These are phyloP conservation scores for Aureobasidium sp. DNA, from an alignment of 2,329 filamentous ascomycete species.

Conservation along the genomic window DNA sequence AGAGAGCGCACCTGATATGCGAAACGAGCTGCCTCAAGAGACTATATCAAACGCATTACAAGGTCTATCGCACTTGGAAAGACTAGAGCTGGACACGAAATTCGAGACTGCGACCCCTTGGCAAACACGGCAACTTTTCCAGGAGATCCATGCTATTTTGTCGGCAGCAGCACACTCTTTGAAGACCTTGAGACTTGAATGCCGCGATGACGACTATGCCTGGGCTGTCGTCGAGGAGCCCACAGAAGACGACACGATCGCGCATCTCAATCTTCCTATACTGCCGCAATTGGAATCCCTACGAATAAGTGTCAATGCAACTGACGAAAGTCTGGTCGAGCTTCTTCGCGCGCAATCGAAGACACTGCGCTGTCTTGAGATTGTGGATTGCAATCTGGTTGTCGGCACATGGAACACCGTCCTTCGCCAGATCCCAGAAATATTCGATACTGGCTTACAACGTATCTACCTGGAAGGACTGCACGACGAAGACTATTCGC, in stretches of 20 bases:
- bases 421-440: constrained; percentile 18
- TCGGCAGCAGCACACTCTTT: not conserved
- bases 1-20: not conserved
- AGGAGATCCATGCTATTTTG: constrained; percentile 5
- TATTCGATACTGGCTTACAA: constrained; percentile 15
- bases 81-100: not conserved
- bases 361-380: constrained; percentile 17
- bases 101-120: not conserved
- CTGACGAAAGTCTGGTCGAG: constrained; percentile 12
- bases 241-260: constrained; percentile 14
- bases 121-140: not conserved
- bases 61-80: not conserved
- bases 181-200: not conserved
- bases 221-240: not conserved
- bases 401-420: not conserved
- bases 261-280: constrained; percentile 17
- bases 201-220: constrained; percentile 1
- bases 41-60: not conserved
- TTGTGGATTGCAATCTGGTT: constrained; percentile 3
- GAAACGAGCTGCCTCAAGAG: not conserved
- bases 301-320: constrained; percentile 16
- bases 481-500: constrained; percentile 8
- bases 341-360: constrained; percentile 18
- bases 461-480: constrained; percentile 20
- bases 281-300: constrained; percentile 17